phyloP scores from a whole-genome alignment of 768 basidiomycete genomes.

The Pisolithus sp. region DNA sequence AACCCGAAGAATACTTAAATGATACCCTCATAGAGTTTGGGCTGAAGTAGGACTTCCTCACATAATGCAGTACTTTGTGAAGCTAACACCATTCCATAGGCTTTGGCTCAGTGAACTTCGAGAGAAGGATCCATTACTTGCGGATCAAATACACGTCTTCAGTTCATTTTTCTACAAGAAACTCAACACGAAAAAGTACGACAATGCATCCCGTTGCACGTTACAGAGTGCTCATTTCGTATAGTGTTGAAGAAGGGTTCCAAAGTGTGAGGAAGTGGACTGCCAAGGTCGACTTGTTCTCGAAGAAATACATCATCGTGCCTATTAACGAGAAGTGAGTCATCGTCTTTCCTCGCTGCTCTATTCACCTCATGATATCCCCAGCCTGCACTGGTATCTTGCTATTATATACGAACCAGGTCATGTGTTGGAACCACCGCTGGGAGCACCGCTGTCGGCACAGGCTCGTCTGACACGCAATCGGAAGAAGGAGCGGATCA shows the following conservation, averaged over 20 bases:
- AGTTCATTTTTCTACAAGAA: slow-evolving; percentile 99
- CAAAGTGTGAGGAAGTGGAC: slow-evolving; percentile 93
- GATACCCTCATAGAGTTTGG: slow-evolving; percentile 97
- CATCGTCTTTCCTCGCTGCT: not conserved
- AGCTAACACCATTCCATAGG: slow-evolving; percentile 33
- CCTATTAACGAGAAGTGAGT: slow-evolving; percentile 95
- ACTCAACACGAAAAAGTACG: slow-evolving; percentile 58
- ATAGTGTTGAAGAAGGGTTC: slow-evolving; percentile 60
- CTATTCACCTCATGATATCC: slow-evolving; percentile 4
- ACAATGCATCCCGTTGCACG: slow-evolving; percentile 1
- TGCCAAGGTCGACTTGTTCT: slow-evolving; percentile 77
- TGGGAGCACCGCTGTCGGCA: slow-evolving; percentile 19
- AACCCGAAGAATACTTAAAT: slow-evolving; percentile 83
- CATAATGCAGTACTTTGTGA: not conserved
- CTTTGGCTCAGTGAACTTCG: slow-evolving; percentile 62
- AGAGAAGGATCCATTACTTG: slow-evolving; percentile 49
- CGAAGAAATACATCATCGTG: slow-evolving; percentile 87
- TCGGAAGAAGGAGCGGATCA: slow-evolving; percentile 14
- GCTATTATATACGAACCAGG: slow-evolving; percentile 87
- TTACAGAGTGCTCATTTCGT: slow-evolving; percentile 11
- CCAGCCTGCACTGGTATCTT: slow-evolving; percentile 93
- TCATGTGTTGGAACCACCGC: slow-evolving; percentile 45
- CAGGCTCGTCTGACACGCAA: slow-evolving; percentile 15
- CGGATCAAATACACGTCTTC: slow-evolving; percentile 80
- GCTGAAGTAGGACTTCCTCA: slow-evolving; percentile 58